Base-by-base conservation (phyloP, 2,329 filamentous ascomycete genomes). In the Nemania sp. region DNA sequence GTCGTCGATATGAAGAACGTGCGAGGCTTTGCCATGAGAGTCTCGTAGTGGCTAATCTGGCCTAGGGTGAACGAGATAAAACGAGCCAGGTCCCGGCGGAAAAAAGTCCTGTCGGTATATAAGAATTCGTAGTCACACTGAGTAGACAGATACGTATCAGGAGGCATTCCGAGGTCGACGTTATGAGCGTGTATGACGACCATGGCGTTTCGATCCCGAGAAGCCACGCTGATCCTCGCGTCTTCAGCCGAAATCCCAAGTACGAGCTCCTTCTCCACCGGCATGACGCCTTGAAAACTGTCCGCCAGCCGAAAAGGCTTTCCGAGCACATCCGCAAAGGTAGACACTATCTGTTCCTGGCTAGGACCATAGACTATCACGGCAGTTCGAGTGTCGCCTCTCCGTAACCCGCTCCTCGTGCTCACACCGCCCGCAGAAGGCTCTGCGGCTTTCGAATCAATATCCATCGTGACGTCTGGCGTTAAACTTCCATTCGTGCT, bases 1-100 rank as follows among this genome's bases (percentile, higher is more conserved):
- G 92, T 96, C 1, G 91, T 95, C 4, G 91, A 95, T 66, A 96
- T 92, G 71, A 95, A 87, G 68, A 90, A 93, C 0, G 91, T 95
- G 69, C 91, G 84, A 42, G 86, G 83, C 72, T 95, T 95, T 52
- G 87, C 86, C 79, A 89, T 88, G 40, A 96, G 79, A 58, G 90
- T 88, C 67, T 90, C 87, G 72, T 96, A 90, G 57, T 90, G 89
- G 70, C 86, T 88, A 65, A 89, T 88, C 76, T 95, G 91, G 10
- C 91, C 91, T 25, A 95, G 79, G 5, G 90, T 87, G 71, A 95
- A 88, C 5, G 90, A 90, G 25, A 92, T 83, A 71, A 93, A 95
- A 39, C 91, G 85, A 10, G 90, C 86, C 47, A 95, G 78, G 71
- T 95, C 90, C 58, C 90, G 83, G 29, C 91, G 86, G 63, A 89